phyloP scores from a whole-genome alignment of 441 rosid species.

The Gossypium schwendimanii region DNA sequence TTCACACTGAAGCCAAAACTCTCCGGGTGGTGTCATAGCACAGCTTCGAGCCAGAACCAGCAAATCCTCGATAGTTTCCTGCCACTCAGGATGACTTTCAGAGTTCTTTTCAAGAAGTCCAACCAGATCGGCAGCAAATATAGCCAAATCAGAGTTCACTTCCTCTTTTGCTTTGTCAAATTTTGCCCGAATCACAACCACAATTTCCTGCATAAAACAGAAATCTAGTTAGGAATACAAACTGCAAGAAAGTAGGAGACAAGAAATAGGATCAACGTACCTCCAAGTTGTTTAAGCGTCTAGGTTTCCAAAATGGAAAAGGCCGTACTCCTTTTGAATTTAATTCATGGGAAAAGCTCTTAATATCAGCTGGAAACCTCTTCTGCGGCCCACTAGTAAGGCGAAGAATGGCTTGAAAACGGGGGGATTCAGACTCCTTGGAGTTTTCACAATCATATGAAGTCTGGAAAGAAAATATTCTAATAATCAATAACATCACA shows the following conservation, averaged over 20 bases:
- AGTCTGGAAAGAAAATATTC: slow-evolving; percentile 35
- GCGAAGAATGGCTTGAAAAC: slow-evolving; percentile 93
- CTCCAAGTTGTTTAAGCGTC: slow-evolving; percentile 76
- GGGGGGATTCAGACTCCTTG: slow-evolving; percentile 97
- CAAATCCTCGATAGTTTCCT: slow-evolving; percentile 94
- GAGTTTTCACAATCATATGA: slow-evolving; percentile 68
- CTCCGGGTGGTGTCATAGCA: slow-evolving; percentile 83
- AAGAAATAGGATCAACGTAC: slow-evolving; percentile 27
- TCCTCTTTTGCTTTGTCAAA: slow-evolving; percentile 98
- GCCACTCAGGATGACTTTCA: slow-evolving; percentile 94
- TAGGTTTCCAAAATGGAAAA: slow-evolving; percentile 91
- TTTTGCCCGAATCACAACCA: slow-evolving; percentile 75
- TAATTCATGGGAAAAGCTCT: slow-evolving; percentile 95
- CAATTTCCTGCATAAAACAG: slow-evolving; percentile 51
- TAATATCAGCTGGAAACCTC: slow-evolving; percentile 81
- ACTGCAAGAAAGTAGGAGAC: slow-evolving; percentile 1
- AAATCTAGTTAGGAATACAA: slow-evolving; percentile 22
- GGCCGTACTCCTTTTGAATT: slow-evolving; percentile 96
- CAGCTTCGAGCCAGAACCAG: slow-evolving; percentile 89
- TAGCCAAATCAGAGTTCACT: slow-evolving; percentile 29
- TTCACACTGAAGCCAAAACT: slow-evolving; percentile 99
- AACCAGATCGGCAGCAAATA: slow-evolving; percentile 91
- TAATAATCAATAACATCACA: slow-evolving; percentile 5
- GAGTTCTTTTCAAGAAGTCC: slow-evolving; percentile 94
- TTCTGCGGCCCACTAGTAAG: slow-evolving; percentile 88